Conservation (phyloP, 1,139 yeast genomes). For the Blastobotrys illinoisensis region DNA sequence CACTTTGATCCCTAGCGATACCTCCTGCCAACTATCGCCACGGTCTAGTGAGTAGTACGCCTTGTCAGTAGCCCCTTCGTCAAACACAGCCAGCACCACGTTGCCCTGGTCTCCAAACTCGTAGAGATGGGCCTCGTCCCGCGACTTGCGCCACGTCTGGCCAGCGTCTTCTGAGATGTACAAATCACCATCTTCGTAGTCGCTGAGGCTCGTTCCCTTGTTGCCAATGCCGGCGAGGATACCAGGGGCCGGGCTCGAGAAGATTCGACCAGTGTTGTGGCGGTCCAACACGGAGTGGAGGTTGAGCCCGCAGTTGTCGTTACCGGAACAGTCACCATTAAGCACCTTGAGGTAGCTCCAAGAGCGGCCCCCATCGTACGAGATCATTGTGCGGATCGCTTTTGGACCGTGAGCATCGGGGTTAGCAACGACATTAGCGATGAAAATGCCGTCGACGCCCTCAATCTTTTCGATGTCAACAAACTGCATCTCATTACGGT, state of each 20-base stretch:
- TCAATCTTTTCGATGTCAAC: constrained; percentile 47
- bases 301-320: constrained; percentile 53
- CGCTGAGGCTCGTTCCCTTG: constrained; percentile 27
- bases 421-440: constrained; percentile 43
- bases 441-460: constrained; percentile 67
- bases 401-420: constrained; percentile 19
- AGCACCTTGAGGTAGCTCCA: constrained; percentile 52
- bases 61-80: constrained; percentile 22
- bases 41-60: constrained; percentile 64
- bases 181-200: constrained; percentile 30
- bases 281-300: constrained; percentile 46
- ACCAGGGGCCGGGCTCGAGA: constrained; percentile 70
- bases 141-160: constrained; percentile 54
- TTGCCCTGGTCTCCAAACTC: constrained; percentile 82
- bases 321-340: constrained; percentile 37
- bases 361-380: constrained; percentile 60
- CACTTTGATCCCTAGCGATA: constrained; percentile 45
- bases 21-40: constrained; percentile 58
- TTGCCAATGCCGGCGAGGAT: constrained; percentile 49
- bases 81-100: constrained; percentile 58
- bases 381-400: constrained; percentile 38
- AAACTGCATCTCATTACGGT: constrained; percentile 37
- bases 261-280: constrained; percentile 50
- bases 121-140: constrained; percentile 51
- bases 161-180: constrained; percentile 80